Evolutionary conservation across 2,329 filamentous ascomycete genomes (phyloP), one percentile per base, ranked within the genome.

Genomic region (Alternaria triticimaculans): DNA sequence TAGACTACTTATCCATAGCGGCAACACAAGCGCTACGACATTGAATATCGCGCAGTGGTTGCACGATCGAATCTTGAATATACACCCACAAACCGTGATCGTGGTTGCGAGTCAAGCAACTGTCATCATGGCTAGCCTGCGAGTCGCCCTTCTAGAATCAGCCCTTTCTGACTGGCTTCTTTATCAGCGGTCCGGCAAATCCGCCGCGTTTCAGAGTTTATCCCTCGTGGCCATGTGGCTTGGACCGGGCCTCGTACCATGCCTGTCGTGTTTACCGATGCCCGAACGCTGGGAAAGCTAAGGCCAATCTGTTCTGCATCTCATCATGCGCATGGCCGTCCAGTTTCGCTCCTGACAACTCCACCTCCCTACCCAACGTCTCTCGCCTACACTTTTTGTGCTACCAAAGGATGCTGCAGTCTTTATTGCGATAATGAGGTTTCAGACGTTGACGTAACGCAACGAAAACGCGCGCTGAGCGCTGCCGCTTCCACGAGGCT

Each of bases 381-480:
- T 46, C 37, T 44, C 26, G n/a, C 49, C 50, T 23, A 62, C 20
- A 43, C 44, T 21, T 23, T 44, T 49, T 57, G 58, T 66, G 57
- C 65, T 51, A 61, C 57, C 59, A 43, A 43, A 46, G 49, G 28
- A 64, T 64, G 58, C 51, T 55, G 53, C 57, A 20, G 37, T 25
- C 23, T n/a, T 48, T 41, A 25, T 56, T 61, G 66, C 62, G 56
- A 62, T 53, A 56, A 67, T 58, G 58, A 69, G 33, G 60, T 25
- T 33, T 55, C 33, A 55, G 43, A 53, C 30, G 63, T 50, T 51
- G 55, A 63, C 45, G 58, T 60, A 60, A 67, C 55, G 55, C 65
- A 69, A 65, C 63, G 58, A 60, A 26, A 65, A 61, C 63, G 58
- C 54, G 60, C 63, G 51, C 60, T 61, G 44, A 57, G 58, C 59